These are phyloP conservation scores for Stygiomarasmius scandens DNA, from an alignment of 1,284 basidiomycete genomes.

Conservation along the genomic window DNA sequence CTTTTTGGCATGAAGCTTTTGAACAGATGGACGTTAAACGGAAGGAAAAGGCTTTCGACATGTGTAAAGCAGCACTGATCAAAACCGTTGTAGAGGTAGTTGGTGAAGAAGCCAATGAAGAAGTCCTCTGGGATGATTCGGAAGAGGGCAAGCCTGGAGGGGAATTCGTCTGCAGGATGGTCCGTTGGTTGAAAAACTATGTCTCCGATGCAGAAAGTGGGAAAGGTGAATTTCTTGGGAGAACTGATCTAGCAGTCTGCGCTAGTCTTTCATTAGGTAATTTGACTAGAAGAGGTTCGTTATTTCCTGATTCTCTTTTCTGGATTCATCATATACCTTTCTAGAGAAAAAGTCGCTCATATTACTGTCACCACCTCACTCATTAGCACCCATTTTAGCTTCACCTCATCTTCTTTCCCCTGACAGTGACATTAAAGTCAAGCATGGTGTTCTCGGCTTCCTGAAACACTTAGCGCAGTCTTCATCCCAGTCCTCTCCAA, in stretches of 20 bases:
- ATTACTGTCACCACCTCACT: conserved; percentile 58
- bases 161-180: conserved; percentile 73
- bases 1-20: conserved; percentile 55
- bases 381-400: conserved; percentile 52
- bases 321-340: conserved; percentile 5
- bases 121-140: conserved; percentile 72
- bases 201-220: conserved; percentile 36
- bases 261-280: conserved; percentile 84
- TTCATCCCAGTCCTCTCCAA: conserved; percentile 57
- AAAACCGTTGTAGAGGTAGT: conserved; percentile 85
- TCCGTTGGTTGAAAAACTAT: conserved; percentile 73
- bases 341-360: conserved; percentile 68
- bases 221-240: conserved; percentile 27
- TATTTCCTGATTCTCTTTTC: neutral
- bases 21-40: conserved; percentile 47
- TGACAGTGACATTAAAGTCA: conserved; percentile 74
- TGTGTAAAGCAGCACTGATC: conserved; percentile 83
- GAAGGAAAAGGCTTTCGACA: conserved; percentile 74
- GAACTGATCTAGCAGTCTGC: conserved; percentile 84
- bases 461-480: conserved; percentile 86
- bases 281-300: conserved; percentile 73
- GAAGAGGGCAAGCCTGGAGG: conserved; percentile 62
- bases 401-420: conserved; percentile 52
- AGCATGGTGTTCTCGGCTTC: conserved; percentile 83
- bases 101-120: conserved; percentile 79